These are phyloP conservation scores for Coniferiporia weirii DNA, from an alignment of 1,284 basidiomycete genomes.

Conservation along the genomic window DNA sequence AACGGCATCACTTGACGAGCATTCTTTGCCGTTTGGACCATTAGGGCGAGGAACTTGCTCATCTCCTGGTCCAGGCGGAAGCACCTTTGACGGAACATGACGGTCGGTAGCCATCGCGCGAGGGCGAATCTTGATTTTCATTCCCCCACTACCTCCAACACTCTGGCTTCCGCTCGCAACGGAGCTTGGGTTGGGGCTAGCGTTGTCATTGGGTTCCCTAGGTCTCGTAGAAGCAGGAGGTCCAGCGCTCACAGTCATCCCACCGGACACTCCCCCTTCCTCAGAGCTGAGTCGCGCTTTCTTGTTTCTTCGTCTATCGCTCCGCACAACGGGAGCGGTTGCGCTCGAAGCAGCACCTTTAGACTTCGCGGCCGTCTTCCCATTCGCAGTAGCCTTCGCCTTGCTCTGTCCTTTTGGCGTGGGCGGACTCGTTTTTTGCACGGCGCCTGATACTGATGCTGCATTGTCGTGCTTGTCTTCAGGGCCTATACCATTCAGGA, in stretches of 20 bases:
- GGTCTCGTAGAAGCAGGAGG: not conserved
- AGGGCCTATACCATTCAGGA: constrained; percentile 4
- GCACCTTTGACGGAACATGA: not conserved
- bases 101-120: not conserved
- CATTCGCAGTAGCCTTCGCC: constrained; percentile 1
- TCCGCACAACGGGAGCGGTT: not conserved
- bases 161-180: not conserved
- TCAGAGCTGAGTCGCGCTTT: not conserved
- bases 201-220: not conserved
- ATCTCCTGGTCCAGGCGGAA: constrained; percentile 7
- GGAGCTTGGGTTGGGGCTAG: not conserved
- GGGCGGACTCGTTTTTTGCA: constrained; percentile 24
- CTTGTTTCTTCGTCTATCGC: constrained; percentile 11
- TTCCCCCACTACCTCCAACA: not conserved
- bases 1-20: not conserved
- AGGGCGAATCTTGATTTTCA: constrained; percentile 11
- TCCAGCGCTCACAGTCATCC: not conserved
- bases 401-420: constrained; percentile 26
- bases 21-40: not conserved
- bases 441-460: constrained; percentile 46
- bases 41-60: not conserved
- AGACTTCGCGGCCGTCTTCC: constrained; percentile 1
- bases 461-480: constrained; percentile 54
- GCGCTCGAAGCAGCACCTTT: not conserved
- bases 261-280: not conserved